Conservation (phyloP, 2,329 filamentous ascomycete genomes). For the Verticillium longisporum region DNA sequence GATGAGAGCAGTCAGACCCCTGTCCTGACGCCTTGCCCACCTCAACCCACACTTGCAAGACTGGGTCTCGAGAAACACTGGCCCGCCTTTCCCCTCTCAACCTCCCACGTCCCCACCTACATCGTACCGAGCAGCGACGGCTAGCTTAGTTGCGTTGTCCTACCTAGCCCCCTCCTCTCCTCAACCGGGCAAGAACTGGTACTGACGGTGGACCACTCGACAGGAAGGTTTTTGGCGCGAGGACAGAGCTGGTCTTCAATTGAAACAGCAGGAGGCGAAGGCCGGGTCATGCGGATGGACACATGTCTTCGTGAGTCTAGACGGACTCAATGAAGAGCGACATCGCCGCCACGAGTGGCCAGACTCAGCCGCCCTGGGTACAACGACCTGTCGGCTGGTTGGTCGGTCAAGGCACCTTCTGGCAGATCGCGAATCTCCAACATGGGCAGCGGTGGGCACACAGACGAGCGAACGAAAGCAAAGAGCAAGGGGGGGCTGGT, state of each 20-base stretch:
- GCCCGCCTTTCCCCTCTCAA: constrained; percentile 5
- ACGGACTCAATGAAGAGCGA: neutral
- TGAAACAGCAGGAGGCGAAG: neutral
- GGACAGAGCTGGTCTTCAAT: neutral
- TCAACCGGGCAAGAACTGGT: neutral
- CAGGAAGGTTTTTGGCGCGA: neutral
- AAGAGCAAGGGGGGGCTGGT: neutral
- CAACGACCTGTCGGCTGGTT: neutral
- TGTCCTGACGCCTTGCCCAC: constrained; percentile 2
- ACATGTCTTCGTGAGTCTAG: neutral
- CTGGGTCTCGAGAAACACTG: neutral
- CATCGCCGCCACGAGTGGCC: neutral
- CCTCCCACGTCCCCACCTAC: constrained; percentile 1
- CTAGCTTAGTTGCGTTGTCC: constrained; percentile 2
- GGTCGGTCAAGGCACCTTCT: neutral
- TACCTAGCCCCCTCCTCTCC: neutral
- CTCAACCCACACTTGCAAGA: neutral
- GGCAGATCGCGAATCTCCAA: neutral
- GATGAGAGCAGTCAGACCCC: constrained; percentile 1
- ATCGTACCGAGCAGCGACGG: constrained; percentile 11
- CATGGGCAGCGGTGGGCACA: neutral
- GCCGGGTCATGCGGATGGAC: neutral
- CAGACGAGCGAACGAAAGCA: neutral
- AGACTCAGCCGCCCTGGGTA: neutral
- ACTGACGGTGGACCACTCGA: neutral